A percentile compares a stretch with the other conserved stretches of the same genome.
Evolutionary conservation across 2,329 filamentous ascomycete species (phyloP).

Genomic region (Phialemoniopsis sp.): DNA sequence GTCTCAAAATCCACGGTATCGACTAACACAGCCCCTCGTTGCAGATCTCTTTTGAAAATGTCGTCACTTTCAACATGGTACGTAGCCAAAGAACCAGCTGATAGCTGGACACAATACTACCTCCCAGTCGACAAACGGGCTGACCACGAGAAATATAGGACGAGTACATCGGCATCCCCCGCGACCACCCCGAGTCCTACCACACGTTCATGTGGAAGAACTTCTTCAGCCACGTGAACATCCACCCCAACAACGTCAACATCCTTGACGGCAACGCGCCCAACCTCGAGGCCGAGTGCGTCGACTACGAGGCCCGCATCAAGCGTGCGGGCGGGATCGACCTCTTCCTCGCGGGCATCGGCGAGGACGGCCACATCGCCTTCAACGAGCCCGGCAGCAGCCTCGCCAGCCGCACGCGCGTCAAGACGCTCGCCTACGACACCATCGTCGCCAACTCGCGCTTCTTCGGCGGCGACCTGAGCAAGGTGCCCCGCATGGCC

Average conservation of each 20-base stretch:
- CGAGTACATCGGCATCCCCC: conserved; percentile 70
- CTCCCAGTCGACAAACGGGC: too few relatives aligned
- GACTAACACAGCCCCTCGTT: not conserved
- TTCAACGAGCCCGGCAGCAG: conserved; percentile 80
- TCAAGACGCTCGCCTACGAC: conserved; percentile 76
- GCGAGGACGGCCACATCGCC: conserved; percentile 74
- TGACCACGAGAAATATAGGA: too few relatives aligned
- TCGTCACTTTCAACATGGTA: conserved; percentile 62
- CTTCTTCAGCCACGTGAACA: conserved; percentile 72
- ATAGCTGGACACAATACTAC: not conserved
- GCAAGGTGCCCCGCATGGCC: conserved; percentile 65
- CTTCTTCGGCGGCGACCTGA: conserved; percentile 64
- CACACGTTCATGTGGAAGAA: conserved; percentile 82
- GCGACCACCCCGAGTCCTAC: conserved; percentile 73
- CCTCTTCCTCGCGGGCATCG: conserved; percentile 73
- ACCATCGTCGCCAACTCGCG: conserved; percentile 73
- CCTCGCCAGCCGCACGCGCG: conserved; percentile 63
- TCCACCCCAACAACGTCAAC: conserved; percentile 65
- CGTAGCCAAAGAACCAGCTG: not conserved
- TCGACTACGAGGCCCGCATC: conserved; percentile 70
- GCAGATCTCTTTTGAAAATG: conserved; percentile 49
- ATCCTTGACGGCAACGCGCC: conserved; percentile 70
- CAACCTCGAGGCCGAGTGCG: conserved; percentile 66
- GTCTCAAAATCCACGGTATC: not conserved
- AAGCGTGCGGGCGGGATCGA: conserved; percentile 66